Conservation (phyloP, 805 yeast genomes). For the Zygosaccharomyces bailii region DNA sequence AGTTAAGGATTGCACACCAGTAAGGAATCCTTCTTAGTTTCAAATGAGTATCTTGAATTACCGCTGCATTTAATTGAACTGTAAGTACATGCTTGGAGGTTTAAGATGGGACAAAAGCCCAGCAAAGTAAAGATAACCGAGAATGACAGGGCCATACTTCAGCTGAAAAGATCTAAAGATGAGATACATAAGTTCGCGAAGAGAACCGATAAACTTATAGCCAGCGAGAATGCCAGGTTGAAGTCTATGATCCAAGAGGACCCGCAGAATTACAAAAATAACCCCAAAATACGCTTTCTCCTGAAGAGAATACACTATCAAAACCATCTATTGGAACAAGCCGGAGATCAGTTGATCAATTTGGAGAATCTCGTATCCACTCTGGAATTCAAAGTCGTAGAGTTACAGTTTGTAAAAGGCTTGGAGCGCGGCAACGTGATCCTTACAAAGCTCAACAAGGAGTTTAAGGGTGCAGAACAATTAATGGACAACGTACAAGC, state of each 20-base stretch:
- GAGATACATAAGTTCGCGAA: constrained; percentile 63
- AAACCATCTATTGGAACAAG: constrained; percentile 61
- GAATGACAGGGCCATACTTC: constrained; percentile 82
- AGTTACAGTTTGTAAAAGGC: constrained; percentile 78
- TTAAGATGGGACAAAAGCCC: constrained; percentile 38
- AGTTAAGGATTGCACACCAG: neutral
- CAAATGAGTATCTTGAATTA: no score
- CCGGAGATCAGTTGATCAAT: constrained; percentile 74
- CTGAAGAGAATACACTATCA: constrained; percentile 80
- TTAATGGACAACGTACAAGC: constrained; percentile 83
- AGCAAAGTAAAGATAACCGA: constrained; percentile 65
- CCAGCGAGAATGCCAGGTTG: constrained; percentile 49
- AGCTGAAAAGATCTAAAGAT: constrained; percentile 85
- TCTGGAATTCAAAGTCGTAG: constrained; percentile 86
- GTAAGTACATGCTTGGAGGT: neutral
- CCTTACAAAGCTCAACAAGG: constrained; percentile 69
- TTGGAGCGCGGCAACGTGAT: constrained; percentile 76
- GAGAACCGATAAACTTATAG: constrained; percentile 54
- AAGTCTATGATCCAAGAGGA: constrained; percentile 31
- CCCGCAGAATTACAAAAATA: constrained; percentile 48
- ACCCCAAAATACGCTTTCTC: constrained; percentile 57
- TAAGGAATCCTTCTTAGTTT: no score
- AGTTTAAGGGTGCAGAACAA: constrained; percentile 75
- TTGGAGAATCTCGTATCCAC: constrained; percentile 74
- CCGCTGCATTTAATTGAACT: neutral